These are phyloP conservation scores for Middelhovenomyces tepae DNA, from an alignment of 805 yeast species.

Conservation along the genomic window DNA sequence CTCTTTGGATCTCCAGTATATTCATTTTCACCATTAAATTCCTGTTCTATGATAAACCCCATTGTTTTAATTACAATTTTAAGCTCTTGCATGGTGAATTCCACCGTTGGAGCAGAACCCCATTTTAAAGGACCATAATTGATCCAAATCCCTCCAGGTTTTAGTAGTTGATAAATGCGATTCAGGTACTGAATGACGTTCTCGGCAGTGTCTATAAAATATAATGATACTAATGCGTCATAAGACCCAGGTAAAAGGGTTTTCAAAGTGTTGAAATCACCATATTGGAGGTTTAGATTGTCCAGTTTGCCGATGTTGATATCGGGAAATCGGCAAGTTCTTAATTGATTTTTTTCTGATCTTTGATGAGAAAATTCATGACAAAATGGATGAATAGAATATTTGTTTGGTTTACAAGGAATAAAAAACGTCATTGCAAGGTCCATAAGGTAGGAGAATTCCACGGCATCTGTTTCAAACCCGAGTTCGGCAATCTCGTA, in stretches of 20 bases:
- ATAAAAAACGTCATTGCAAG: conserved; percentile 33
- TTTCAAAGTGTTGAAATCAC: conserved; percentile 56
- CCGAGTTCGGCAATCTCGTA: conserved; percentile 41
- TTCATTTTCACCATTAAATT: conserved; percentile 21
- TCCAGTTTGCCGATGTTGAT: conserved; percentile 9
- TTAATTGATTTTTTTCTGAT: conserved; percentile 39
- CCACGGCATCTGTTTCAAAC: conserved; percentile 58
- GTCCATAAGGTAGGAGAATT: conserved; percentile 69
- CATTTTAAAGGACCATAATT: conserved; percentile 90
- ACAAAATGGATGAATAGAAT: conserved; percentile 30
- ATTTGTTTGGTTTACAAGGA: conserved; percentile 6
- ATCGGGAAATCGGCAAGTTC: conserved; percentile 31
- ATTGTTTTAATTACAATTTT: conserved; percentile 38
- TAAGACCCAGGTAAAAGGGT: conserved; percentile 25
- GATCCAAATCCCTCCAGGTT: conserved; percentile 63
- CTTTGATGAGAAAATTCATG: conserved; percentile 65
- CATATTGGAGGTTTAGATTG: conserved; percentile 26
- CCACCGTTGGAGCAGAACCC: conserved; percentile 71
- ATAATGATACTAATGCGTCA: conserved; percentile 42
- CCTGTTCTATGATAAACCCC: conserved; percentile 49
- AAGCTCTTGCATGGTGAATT: conserved; percentile 66
- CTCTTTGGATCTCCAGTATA: conserved; percentile 25
- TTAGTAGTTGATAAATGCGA: conserved; percentile 42
- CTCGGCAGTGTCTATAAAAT: conserved; percentile 89
- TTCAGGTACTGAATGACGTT: conserved; percentile 70